phyloP scores from a whole-genome alignment of 208 protist species.

The Trichomonas vaginalis region DNA sequence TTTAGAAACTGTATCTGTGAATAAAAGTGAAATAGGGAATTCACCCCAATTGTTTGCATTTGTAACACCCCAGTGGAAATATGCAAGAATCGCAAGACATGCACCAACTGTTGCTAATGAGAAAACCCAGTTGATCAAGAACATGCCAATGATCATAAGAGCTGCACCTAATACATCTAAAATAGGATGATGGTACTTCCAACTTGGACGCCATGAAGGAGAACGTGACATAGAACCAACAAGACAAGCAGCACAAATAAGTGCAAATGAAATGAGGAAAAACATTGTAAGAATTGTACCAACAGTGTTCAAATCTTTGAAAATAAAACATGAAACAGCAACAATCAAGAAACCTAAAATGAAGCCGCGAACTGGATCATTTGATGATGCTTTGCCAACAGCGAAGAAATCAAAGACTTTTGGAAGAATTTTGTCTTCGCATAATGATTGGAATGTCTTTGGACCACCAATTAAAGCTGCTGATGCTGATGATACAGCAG shows the following conservation, averaged over 20 bases:
- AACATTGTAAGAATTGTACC: conserved; percentile 18
- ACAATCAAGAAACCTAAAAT: background rate
- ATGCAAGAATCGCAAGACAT: background rate
- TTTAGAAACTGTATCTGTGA: background rate
- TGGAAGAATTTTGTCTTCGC: background rate
- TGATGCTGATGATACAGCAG: background rate
- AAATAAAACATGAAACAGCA: background rate
- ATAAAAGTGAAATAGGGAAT: background rate
- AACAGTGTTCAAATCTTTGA: background rate
- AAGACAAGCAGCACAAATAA: conserved; percentile 46
- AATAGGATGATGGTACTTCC: conserved; percentile 32
- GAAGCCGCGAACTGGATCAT: background rate
- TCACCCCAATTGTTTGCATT: background rate
- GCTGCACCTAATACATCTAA: conserved; percentile 29
- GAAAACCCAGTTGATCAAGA: conserved; percentile 12
- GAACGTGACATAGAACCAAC: conserved; percentile 25
- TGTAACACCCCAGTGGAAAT: background rate
- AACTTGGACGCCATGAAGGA: conserved; percentile 36
- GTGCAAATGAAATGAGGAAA: conserved; percentile 42
- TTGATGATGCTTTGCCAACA: background rate
- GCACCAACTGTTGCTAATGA: background rate
- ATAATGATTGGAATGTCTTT: background rate
- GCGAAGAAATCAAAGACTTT: background rate
- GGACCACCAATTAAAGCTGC: background rate
- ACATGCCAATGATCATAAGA: conserved; percentile 34